phyloP scores from a whole-genome alignment of 768 basidiomycete species.

The Suillus lakei region DNA sequence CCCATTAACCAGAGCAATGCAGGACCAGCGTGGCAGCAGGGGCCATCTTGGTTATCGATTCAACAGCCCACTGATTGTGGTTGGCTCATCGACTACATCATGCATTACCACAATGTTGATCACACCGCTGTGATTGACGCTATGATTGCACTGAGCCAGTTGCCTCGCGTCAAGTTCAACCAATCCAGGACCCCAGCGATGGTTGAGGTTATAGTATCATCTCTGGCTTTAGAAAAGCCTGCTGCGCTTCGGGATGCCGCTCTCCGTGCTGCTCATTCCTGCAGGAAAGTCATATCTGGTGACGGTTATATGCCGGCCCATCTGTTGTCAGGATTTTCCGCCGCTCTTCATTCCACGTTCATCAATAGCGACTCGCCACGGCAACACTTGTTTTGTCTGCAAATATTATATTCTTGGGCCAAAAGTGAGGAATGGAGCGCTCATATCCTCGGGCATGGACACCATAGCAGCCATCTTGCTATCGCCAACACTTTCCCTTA shows the following conservation, averaged over 20 bases:
- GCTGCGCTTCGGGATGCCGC: conserved; percentile 7
- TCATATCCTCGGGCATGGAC: conserved; percentile 3
- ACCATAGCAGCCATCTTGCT: background rate
- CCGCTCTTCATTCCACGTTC: background rate
- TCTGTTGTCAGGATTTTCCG: background rate
- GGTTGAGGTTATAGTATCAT: conserved; percentile 2
- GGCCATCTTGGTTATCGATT: background rate
- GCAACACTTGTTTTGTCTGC: conserved; percentile 11
- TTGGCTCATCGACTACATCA: conserved; percentile 11
- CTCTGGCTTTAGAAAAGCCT: conserved; percentile 1
- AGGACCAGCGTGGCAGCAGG: background rate
- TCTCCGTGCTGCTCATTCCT: conserved; percentile 3
- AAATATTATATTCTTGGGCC: conserved; percentile 7
- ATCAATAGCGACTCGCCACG: background rate
- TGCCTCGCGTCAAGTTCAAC: background rate
- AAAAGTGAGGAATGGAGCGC: background rate
- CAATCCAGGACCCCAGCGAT: background rate
- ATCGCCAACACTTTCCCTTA: conserved; percentile 12
- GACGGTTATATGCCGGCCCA: background rate
- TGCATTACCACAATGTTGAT: conserved; percentile 5
- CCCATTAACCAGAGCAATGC: background rate
- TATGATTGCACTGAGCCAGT: conserved; percentile 8
- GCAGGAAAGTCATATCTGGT: conserved; percentile 1
- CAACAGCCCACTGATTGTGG: background rate
- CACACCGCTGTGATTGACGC: conserved; percentile 8